Conservation (phyloP, 148 eudicot genomes). For the Rhododendron henanense region DNA sequence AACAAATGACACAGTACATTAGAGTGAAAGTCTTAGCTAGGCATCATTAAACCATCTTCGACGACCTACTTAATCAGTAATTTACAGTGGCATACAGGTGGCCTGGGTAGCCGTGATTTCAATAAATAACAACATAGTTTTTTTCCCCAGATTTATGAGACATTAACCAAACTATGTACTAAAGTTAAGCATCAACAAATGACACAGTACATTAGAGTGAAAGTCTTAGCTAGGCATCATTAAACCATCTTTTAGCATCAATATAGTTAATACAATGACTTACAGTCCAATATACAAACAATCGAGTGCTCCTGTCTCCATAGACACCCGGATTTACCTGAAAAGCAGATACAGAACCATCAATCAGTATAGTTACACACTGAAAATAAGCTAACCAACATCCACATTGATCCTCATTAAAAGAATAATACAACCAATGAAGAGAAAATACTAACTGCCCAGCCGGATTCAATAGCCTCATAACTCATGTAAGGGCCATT, state of each 20-base stretch:
- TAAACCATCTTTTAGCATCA: not conserved
- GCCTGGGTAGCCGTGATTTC: not conserved
- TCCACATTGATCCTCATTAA: not conserved
- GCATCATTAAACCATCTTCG: not conserved
- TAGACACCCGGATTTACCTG: constrained; percentile 66
- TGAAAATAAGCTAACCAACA: not conserved
- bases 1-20: not conserved
- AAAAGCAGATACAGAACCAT: not conserved
- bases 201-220: not conserved
- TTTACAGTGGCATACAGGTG: not conserved
- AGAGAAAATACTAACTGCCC: constrained; percentile 43
- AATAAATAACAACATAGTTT: no score
- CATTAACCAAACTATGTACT: not conserved
- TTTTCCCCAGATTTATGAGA: not conserved
- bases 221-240: not conserved
- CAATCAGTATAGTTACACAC: not conserved
- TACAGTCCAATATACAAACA: constrained; percentile 67
- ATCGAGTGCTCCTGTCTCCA: constrained; percentile 49
- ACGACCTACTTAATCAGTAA: not conserved
- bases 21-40: not conserved
- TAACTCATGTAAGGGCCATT: constrained; percentile 29
- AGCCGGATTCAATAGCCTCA: constrained; percentile 52
- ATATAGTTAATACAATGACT: constrained; percentile 8
- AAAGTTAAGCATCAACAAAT: not conserved
- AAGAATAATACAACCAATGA: not conserved